Conservation (phyloP, 2,329 filamentous ascomycete species). For the Sphaceloma murrayae region DNA sequence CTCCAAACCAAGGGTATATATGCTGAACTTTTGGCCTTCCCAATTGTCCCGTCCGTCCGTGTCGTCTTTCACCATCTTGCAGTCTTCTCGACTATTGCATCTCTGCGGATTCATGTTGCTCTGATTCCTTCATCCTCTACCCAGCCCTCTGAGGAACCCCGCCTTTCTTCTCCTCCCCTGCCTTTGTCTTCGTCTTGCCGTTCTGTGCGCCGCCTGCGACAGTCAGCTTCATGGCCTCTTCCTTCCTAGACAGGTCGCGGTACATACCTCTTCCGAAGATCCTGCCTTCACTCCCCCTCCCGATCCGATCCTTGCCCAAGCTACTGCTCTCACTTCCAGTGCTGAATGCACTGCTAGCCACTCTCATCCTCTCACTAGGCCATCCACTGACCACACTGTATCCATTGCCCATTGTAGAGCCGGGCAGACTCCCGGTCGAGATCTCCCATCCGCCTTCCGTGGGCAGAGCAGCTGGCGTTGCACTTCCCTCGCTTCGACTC, state of each 20-base stretch:
- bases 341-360: constrained; percentile 33
- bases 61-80: constrained; percentile 3
- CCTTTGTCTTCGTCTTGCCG: constrained; percentile 41
- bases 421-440: constrained; percentile 3
- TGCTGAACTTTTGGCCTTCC: background rate
- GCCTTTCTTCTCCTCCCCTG: constrained; percentile 16
- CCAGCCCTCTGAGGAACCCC: constrained; percentile 8
- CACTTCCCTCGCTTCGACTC: constrained; percentile 5
- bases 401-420: background rate
- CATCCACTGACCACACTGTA: constrained; percentile 24
- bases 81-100: no score
- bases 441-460: constrained; percentile 3
- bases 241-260: no score
- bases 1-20: constrained; percentile 10
- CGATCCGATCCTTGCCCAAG: constrained; percentile 36
- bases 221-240: constrained; percentile 27
- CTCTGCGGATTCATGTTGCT: no score
- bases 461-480: no score
- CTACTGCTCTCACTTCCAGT: constrained; percentile 22
- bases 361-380: constrained; percentile 23
- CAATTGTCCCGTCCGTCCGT: background rate
- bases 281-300: constrained; percentile 40
- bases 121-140: no score
- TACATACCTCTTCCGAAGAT: constrained; percentile 45
- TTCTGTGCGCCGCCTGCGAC: constrained; percentile 43